These are phyloP conservation scores for Lipomyces yamanashiensis DNA, from an alignment of 805 yeast genomes.

Conservation along the genomic window DNA sequence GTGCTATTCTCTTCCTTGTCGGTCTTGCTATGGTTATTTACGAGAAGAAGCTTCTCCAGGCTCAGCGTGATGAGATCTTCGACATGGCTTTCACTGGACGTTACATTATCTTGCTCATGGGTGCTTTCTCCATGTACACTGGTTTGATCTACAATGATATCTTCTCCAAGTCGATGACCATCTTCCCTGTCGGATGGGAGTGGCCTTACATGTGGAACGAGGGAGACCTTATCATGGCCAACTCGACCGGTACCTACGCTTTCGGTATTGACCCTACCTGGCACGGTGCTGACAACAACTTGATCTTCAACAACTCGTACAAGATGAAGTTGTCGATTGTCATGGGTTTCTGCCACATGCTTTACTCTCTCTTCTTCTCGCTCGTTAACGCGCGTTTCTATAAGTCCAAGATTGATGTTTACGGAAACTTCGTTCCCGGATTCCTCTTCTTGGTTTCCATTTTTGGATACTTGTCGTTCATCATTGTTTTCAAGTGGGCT, in stretches of 20 bases:
- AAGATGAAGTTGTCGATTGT: slow-evolving; percentile 95
- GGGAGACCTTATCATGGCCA: slow-evolving; percentile 73
- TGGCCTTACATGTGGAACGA: slow-evolving; percentile 79
- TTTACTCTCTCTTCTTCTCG: slow-evolving; percentile 84
- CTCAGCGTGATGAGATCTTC: slow-evolving; percentile 87
- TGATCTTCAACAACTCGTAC: slow-evolving; percentile 90
- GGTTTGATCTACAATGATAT: slow-evolving; percentile 93
- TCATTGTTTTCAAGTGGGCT: slow-evolving; percentile 92
- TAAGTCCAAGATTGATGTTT: slow-evolving; percentile 73
- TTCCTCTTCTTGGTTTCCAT: slow-evolving; percentile 93
- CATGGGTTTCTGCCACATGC: slow-evolving; percentile 95
- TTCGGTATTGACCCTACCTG: slow-evolving; percentile 92
- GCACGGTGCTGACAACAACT: slow-evolving; percentile 95
- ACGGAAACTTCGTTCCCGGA: slow-evolving; percentile 95
- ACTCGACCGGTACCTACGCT: slow-evolving; percentile 68
- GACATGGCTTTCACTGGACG: slow-evolving; percentile 97
- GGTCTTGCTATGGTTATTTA: slow-evolving; percentile 72
- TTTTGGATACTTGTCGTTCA: slow-evolving; percentile 85
- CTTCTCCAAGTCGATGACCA: slow-evolving; percentile 86
- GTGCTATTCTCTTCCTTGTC: slow-evolving; percentile 76
- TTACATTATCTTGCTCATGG: slow-evolving; percentile 90
- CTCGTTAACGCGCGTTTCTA: slow-evolving; percentile 75
- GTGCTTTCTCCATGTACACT: slow-evolving; percentile 91
- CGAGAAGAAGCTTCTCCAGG: slow-evolving; percentile 69
- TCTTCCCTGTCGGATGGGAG: slow-evolving; percentile 88